A percentile compares a stretch with the other conserved stretches of the same genome.
phyloP scores from a whole-genome alignment of 2,329 filamentous ascomycete species.

The Pseudogymnoascus sp. region DNA sequence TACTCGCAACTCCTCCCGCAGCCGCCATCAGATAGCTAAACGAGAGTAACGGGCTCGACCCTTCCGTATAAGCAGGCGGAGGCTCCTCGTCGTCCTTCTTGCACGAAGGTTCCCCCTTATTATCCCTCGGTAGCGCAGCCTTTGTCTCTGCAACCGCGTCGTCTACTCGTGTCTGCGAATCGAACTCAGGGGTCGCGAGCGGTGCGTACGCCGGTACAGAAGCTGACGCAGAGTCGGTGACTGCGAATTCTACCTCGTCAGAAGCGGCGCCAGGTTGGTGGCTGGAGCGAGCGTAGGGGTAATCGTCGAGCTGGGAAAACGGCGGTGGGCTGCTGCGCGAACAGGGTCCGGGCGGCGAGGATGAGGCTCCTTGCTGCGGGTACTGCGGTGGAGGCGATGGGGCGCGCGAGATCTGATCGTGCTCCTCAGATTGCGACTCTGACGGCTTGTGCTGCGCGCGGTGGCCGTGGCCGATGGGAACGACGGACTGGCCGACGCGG shows the following conservation, averaged over 20 bases:
- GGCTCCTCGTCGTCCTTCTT: constrained; percentile 84
- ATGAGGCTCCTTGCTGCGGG: constrained; percentile 36
- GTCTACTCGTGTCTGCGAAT: constrained; percentile 27
- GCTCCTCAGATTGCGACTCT: constrained; percentile 30
- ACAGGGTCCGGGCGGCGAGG: constrained; percentile 34
- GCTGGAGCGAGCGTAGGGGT: constrained; percentile 53
- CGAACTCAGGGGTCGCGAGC: constrained; percentile 21
- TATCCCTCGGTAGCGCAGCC: constrained; percentile 72
- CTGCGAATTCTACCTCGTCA: constrained; percentile 31
- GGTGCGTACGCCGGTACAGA: constrained; percentile 50
- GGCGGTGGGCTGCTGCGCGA: constrained; percentile 34
- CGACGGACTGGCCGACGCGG: constrained; percentile 39
- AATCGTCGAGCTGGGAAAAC: not conserved
- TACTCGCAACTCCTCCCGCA: constrained; percentile 92
- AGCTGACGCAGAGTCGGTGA: constrained; percentile 31
- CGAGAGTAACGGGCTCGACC: constrained; percentile 80
- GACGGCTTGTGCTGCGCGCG: constrained; percentile 20
- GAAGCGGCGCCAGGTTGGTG: constrained; percentile 29
- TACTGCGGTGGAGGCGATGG: constrained; percentile 51
- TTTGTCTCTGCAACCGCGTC: constrained; percentile 67
- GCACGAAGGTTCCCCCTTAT: constrained; percentile 65
- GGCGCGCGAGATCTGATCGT: constrained; percentile 28
- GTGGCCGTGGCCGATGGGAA: constrained; percentile 24
- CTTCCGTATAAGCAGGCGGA: constrained; percentile 92
- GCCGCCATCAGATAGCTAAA: constrained; percentile 98